Base-by-base conservation (phyloP, 768 basidiomycete genomes). In the Lactarius sanguifluus region DNA sequence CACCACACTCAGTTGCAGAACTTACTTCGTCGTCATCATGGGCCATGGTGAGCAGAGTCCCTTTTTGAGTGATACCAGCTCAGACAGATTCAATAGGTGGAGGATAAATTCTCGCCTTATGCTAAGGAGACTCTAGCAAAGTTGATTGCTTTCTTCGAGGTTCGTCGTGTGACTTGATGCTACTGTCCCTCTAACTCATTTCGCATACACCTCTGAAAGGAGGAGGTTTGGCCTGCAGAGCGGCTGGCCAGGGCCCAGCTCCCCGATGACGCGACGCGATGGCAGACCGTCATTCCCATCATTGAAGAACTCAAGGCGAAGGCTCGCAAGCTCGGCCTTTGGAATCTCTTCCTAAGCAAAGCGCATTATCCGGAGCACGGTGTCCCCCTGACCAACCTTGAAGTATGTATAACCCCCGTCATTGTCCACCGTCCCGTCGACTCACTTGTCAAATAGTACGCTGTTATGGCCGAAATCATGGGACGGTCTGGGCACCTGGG, bases 261-360 rank as follows among this genome's bases (percentile, higher is more conserved):
- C 52, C 92, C 96, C 3, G 77, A 78, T 55, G 90, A 95, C 75
- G 84, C 74, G 66, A 81, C 79, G 72, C 86, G 93, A 60, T 98
- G 96, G 96, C 83, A 90, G 78, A 89, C 88, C 10, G 81, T 93
- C 71, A 86, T 94, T 34, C 88, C 90, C 1, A 77, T 97, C 69
- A 79, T 96, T 63, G 89, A 85, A 70, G 89, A 91, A 63, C 83
- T 99, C 70, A 97, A 98, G 79, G 81, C 73, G 68, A 93, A 91
- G 76, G 97, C 96, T 0, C 92, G 88, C 79, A 84, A 85, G 73
- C 85, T 87, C 32, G 97, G 97, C 3, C 82, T 99, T 45, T 99
- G 97, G 97, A 98, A 98, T 75, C 82, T 99, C 43, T 98, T 98
- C 82, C 81, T 98, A 69, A 94, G 92, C 84, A 94, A 94, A 78